Evolutionary conservation across 257 asterid genomes (phyloP), one percentile per base, ranked within the genome.

Genomic region (Penstemon barbatus): DNA sequence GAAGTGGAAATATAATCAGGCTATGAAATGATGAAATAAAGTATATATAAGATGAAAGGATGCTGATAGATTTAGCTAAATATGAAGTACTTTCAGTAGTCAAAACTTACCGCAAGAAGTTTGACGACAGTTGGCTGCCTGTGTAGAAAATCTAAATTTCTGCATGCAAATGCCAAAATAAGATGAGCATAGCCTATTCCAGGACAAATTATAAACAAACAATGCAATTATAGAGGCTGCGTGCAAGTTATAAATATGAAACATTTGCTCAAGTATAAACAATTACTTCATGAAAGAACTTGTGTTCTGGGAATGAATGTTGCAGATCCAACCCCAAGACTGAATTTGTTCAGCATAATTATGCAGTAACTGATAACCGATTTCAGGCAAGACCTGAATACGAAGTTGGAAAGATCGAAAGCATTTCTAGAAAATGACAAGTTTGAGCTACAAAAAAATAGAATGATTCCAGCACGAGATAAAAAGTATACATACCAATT

Each of bases 321-420:
- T 82, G 85, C 97, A 90, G 77, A 87, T 84, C 99, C 99, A 93
- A 77, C 99, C 99, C 98, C 99, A 93, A 65, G 72, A 65, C 69
- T 83, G 88, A 61, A 85, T 82, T 76, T 88, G 91, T 61, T 83
- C 86, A 57, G 88, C 85, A 75, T 88, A 93, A 81, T 85, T 87
- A 66, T 88, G 90, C 77, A 93, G 81, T 65, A 93, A 86, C 79
- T 90, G 99, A 76, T 84, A 79, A 52, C 96, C 97, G 74, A 85
- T 80, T 83, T 93, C 99, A 65, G 96, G 99, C 73, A 93, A 79
- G 66, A 84, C 88, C 99, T 93, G 77, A 15, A 70, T 49, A 56
- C 53, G 57, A 50, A 67, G 51, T 70, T 25, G 62, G 62, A 75
- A 65, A 69, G 58, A 72, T 74, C 63, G 76, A 62, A 69, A 65